Conservation (phyloP, 202 grass and related monocot genomes). For the Setaria italica region DNA sequence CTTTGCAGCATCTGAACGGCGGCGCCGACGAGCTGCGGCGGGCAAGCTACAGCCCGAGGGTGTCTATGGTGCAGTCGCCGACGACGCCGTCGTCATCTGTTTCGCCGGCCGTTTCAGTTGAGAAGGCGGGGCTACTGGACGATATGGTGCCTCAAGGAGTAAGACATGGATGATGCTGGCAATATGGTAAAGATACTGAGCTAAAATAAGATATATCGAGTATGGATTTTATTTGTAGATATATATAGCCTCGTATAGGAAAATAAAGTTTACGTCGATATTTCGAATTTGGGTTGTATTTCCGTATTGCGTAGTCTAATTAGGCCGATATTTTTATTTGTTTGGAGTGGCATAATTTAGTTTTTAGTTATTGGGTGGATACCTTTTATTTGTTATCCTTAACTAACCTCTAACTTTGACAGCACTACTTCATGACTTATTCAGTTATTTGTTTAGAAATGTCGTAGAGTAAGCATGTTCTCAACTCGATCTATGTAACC, state of each 20-base stretch:
- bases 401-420: background rate
- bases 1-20: conserved; percentile 40
- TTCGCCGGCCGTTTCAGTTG: conserved; percentile 27
- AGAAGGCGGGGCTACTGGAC: conserved; percentile 68
- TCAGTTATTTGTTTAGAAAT: background rate
- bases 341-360: background rate
- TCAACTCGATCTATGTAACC: background rate
- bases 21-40: background rate
- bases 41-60: background rate
- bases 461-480: background rate
- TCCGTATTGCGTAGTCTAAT: background rate
- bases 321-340: background rate
- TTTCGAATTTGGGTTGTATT: background rate
- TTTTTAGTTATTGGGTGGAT: background rate
- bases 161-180: conserved; percentile 57
- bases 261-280: background rate
- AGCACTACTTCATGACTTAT: background rate
- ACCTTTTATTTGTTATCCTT: background rate
- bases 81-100: conserved; percentile 10
- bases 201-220: background rate
- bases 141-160: conserved; percentile 88
- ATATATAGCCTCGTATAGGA: background rate
- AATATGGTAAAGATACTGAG: conserved; percentile 19
- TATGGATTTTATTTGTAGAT: background rate
- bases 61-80: background rate